Conservation (phyloP, 2,329 filamentous ascomycete genomes). For the Beauveria medogensis region DNA sequence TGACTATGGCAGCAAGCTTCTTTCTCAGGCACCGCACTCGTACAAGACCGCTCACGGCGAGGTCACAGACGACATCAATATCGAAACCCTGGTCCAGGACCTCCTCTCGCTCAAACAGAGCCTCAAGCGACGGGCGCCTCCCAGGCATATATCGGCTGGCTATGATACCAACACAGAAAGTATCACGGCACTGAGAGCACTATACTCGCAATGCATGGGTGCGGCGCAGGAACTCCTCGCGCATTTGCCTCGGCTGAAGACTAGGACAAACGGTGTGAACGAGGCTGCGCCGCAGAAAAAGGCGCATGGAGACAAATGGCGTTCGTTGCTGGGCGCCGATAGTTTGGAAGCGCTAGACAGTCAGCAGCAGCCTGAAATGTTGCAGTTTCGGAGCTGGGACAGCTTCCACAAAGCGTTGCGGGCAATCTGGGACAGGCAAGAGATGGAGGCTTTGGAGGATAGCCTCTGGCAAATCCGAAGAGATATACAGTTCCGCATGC, state of each 20-base stretch:
- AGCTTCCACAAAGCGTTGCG: not conserved
- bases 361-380: not conserved
- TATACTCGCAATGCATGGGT: not conserved
- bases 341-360: not conserved
- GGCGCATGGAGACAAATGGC: not conserved
- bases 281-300: not conserved
- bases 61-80: not conserved
- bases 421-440: not conserved
- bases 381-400: conserved; percentile 5
- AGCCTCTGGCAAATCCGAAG: not conserved
- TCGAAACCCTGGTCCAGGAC: not conserved
- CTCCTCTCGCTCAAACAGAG: not conserved
- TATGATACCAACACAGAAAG: not conserved
- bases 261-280: not conserved
- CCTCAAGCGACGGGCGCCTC: not conserved
- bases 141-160: not conserved
- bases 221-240: not conserved
- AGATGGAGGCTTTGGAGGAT: not conserved
- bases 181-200: not conserved
- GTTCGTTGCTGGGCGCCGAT: not conserved
- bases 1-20: not conserved
- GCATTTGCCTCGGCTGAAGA: not conserved
- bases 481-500: not conserved
- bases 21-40: not conserved
- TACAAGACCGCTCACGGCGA: not conserved